Evolutionary conservation across 805 yeast species (phyloP), one percentile per base, ranked within the genome.

Genomic region (Wickerhamomyces kurtzmanii): DNA sequence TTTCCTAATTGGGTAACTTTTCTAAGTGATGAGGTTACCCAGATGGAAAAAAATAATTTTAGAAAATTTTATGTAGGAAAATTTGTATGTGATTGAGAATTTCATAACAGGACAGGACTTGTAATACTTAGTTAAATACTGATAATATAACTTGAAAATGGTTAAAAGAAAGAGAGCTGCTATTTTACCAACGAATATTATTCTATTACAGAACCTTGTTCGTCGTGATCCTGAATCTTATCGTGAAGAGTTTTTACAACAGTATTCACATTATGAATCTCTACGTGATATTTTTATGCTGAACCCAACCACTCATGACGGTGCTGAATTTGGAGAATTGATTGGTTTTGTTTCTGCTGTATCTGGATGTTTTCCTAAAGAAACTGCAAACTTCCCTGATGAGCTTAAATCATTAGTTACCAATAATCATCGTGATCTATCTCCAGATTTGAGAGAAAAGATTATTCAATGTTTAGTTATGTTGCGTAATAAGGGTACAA

Each of bases 191-290:
- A 82, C 86, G 12, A 91, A 91, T 55, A 81, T 91, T 49, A 87
- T 93, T 21, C 61, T 89, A 37, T 59, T 91, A 34, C 98, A 91
- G 58, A 91, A 91, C 53, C 65, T 91, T 38, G 94, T 91, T 8
- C 79, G 87, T 42, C 68, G 96, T 44, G 98, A 91, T 52, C 96
- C 98, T 3, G 81, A 71, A 42, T 87, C 97, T 0, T 91, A 91
- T 51, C 74, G 75, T 34, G 98, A 91, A 55, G 99, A 91, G 54
- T 91, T 91, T 53, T 53, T 80, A 22, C 91, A 86, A 44, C 98
- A 91, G 51, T 85, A 79, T 50, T 72, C 91, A 29, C 97, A 91
- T 53, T 91, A 91, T 55, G 86, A 80, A 49, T 82, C 97, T 3
- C 59, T 86, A 33, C 65, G 94, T 53, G 97, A 89, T 45, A 81